Percentiles rank a stretch among this genome's conserved stretches.
These are phyloP conservation scores for Fonsecaea nubica DNA, from an alignment of 2,329 filamentous ascomycete species.

Conservation along the genomic window DNA sequence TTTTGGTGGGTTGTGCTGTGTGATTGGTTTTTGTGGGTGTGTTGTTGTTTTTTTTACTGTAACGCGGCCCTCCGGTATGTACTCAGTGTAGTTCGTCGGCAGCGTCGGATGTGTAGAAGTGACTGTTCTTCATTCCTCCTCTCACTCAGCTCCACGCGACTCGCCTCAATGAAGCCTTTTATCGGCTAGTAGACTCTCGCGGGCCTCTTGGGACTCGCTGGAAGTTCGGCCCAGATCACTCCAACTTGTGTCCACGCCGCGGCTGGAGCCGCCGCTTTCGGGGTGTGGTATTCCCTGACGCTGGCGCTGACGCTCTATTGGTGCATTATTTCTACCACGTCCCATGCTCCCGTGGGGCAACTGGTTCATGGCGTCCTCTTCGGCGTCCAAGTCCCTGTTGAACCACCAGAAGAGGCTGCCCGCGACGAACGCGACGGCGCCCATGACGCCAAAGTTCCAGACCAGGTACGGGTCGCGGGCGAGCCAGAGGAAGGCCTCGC, in stretches of 20 bases:
- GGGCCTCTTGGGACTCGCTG: neutral
- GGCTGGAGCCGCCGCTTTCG: neutral
- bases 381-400: conserved; percentile 67
- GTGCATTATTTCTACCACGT: neutral
- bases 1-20: too few relatives aligned
- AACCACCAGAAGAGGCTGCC: conserved; percentile 71
- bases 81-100: too few relatives aligned
- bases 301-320: neutral
- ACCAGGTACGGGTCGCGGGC: conserved; percentile 69
- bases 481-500: conserved; percentile 69
- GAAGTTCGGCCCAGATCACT: conserved; percentile 1
- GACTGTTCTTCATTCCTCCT: too few relatives aligned
- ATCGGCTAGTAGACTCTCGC: conserved; percentile 7
- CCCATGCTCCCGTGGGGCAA: conserved; percentile 23
- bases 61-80: too few relatives aligned
- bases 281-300: neutral
- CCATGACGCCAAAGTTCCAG: conserved; percentile 73
- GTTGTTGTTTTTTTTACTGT: too few relatives aligned
- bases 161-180: neutral
- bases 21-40: too few relatives aligned
- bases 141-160: too few relatives aligned
- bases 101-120: too few relatives aligned
- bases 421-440: conserved; percentile 67
- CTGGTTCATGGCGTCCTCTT: conserved; percentile 72
- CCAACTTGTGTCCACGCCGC: conserved; percentile 8